Percentiles rank a stretch among this genome's conserved stretches.
phyloP scores from a whole-genome alignment of 257 asterid species.

The Nicotiana tomentosiformis region DNA sequence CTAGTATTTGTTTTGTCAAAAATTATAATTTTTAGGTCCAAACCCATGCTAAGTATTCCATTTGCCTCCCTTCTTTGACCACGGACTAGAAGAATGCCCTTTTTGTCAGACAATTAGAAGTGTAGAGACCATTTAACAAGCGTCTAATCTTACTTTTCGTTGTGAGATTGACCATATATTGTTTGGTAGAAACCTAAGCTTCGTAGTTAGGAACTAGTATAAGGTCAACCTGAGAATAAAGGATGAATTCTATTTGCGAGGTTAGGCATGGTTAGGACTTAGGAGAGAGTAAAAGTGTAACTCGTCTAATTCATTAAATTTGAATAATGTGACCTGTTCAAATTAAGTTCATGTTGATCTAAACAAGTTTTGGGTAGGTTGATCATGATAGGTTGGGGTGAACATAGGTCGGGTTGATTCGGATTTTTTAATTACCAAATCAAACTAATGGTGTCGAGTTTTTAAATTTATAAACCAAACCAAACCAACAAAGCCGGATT shows the following conservation, averaged over 20 bases:
- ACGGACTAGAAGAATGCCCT: background rate
- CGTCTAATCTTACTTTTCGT: background rate
- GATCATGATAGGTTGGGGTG: too few relatives aligned
- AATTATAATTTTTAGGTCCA: too few relatives aligned
- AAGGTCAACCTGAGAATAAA: background rate
- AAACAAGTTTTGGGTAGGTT: background rate
- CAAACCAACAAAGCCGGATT: too few relatives aligned
- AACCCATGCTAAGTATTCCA: background rate
- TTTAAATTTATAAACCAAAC: too few relatives aligned
- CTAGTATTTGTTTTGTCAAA: too few relatives aligned
- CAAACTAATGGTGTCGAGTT: too few relatives aligned
- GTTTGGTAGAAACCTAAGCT: background rate
- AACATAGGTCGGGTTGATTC: too few relatives aligned
- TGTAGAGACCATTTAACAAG: background rate
- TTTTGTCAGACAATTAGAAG: background rate
- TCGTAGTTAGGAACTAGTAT: background rate
- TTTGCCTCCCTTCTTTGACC: background rate
- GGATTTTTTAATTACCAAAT: too few relatives aligned
- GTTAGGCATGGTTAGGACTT: too few relatives aligned
- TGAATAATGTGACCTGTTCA: background rate
- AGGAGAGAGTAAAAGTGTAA: too few relatives aligned
- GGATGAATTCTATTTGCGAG: background rate
- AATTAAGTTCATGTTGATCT: too few relatives aligned
- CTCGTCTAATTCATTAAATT: too few relatives aligned
- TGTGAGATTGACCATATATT: background rate